These are phyloP conservation scores for Diospyros kaki DNA, from an alignment of 148 eudicot genomes.

Conservation along the genomic window DNA sequence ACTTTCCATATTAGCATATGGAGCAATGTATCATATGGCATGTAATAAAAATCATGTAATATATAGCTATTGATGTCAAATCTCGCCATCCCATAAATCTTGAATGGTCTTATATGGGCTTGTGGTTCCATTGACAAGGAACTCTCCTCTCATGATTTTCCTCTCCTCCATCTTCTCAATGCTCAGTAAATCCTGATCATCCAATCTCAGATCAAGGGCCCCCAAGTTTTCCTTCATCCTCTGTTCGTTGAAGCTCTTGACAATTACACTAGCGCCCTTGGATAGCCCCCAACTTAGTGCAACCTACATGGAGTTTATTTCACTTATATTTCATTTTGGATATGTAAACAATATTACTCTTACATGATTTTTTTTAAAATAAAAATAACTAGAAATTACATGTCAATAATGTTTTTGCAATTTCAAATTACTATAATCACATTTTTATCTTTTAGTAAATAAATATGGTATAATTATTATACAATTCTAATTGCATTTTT, in stretches of 20 bases:
- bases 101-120: slow-evolving; percentile 54
- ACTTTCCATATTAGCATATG: too few species aligned
- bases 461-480: too few species aligned
- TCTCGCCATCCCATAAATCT: slow-evolving; percentile 58
- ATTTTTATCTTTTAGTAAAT: too few species aligned
- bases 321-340: too few species aligned
- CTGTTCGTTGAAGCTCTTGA: slow-evolving; percentile 46
- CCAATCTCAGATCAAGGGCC: slow-evolving; percentile 41
- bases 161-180: slow-evolving; percentile 42
- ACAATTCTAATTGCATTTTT: background rate
- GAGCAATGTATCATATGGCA: too few species aligned
- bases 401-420: too few species aligned
- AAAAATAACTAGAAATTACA: too few species aligned
- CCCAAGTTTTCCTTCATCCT: slow-evolving; percentile 50
- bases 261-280: slow-evolving; percentile 47
- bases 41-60: too few species aligned
- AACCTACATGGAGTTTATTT: slow-evolving; percentile 27
- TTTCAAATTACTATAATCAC: too few species aligned
- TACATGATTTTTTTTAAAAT: too few species aligned
- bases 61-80: slow-evolving; percentile 13
- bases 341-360: too few species aligned
- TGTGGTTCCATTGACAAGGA: slow-evolving; percentile 36
- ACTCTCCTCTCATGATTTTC: slow-evolving; percentile 57
- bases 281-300: slow-evolving; percentile 60
- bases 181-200: slow-evolving; percentile 33